Percentiles rank a stretch among this genome's conserved stretches.
These are phyloP conservation scores for Podospora comata DNA, from an alignment of 495 filamentous ascomycete genomes.

Conservation along the genomic window DNA sequence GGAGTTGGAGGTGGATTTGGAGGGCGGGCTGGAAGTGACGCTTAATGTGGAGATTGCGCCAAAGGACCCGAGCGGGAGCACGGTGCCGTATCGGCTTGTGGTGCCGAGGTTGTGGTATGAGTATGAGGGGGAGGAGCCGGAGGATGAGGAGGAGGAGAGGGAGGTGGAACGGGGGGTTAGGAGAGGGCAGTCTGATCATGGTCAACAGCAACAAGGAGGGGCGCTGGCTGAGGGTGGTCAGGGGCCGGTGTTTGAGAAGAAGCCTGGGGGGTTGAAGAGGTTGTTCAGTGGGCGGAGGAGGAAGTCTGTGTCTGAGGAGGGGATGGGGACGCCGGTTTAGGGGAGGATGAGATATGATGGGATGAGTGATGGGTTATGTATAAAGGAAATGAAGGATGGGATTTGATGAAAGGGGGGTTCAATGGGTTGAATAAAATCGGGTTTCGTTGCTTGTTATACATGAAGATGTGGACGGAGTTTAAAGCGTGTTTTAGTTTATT, in stretches of 20 bases:
- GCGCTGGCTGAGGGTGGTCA: slow-evolving; percentile 1
- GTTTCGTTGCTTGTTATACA: no score
- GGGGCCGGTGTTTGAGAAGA: slow-evolving; percentile 15
- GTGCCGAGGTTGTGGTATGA: slow-evolving; percentile 71
- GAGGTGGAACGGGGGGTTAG: slow-evolving; percentile 5
- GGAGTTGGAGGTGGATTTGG: slow-evolving; percentile 55
- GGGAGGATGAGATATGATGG: no score
- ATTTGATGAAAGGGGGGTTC: no score
- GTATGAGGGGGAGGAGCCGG: slow-evolving; percentile 35
- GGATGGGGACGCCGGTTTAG: no score
- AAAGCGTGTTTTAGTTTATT: no score
- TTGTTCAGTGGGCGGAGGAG: slow-evolving; percentile 7
- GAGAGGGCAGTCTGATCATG: slow-evolving; percentile 11
- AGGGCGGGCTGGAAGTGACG: slow-evolving; percentile 77
- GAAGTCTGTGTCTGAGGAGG: not conserved
- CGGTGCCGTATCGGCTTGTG: slow-evolving; percentile 78
- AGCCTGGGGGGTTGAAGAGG: slow-evolving; percentile 7
- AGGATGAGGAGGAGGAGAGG: slow-evolving; percentile 4
- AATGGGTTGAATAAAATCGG: no score
- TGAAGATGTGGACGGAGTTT: no score
- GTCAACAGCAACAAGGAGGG: slow-evolving; percentile 14
- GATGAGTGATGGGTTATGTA: no score
- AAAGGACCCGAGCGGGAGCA: slow-evolving; percentile 83
- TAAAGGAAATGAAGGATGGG: no score
- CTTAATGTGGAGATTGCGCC: slow-evolving; percentile 84